Evolutionary conservation across 441 rosid genomes (phyloP).

Genomic region (Bocquillonia castaneifolia): DNA sequence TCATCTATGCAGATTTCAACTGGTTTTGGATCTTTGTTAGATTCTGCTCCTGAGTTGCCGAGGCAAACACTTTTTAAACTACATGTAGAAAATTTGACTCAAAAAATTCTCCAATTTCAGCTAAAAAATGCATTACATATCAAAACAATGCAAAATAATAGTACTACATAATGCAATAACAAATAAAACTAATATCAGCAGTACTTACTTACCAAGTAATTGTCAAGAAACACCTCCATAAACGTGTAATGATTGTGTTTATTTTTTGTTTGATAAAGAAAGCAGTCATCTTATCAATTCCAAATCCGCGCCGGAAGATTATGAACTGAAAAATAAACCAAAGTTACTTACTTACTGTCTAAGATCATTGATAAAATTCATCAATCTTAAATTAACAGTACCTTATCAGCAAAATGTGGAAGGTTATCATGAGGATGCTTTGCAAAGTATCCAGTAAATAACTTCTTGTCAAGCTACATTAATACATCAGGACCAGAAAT

Average conservation of each 20-base stretch:
- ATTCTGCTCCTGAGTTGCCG: constrained; percentile 27
- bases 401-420: constrained; percentile 71
- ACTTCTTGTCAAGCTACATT: constrained; percentile 63
- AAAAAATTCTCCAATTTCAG: background rate
- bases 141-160: background rate
- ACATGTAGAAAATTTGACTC: constrained; percentile 14
- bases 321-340: constrained; percentile 40
- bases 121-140: background rate
- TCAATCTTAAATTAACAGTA: constrained; percentile 16
- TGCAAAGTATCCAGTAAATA: constrained; percentile 48
- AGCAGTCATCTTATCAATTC: constrained; percentile 59
- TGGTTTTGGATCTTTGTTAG: constrained; percentile 24
- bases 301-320: constrained; percentile 75
- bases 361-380: background rate
- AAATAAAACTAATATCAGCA: constrained; percentile 6
- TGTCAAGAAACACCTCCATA: constrained; percentile 45
- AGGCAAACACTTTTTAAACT: constrained; percentile 44
- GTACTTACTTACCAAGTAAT: constrained; percentile 42
- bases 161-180: no score
- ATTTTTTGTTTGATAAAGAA: constrained; percentile 54
- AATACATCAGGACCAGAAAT: constrained; percentile 4
- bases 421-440: constrained; percentile 55
- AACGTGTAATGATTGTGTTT: constrained; percentile 47
- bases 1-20: constrained; percentile 39
- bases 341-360: background rate